phyloP scores from a whole-genome alignment of 2,329 filamentous ascomycete species.

The Penicillium vulpinum region DNA sequence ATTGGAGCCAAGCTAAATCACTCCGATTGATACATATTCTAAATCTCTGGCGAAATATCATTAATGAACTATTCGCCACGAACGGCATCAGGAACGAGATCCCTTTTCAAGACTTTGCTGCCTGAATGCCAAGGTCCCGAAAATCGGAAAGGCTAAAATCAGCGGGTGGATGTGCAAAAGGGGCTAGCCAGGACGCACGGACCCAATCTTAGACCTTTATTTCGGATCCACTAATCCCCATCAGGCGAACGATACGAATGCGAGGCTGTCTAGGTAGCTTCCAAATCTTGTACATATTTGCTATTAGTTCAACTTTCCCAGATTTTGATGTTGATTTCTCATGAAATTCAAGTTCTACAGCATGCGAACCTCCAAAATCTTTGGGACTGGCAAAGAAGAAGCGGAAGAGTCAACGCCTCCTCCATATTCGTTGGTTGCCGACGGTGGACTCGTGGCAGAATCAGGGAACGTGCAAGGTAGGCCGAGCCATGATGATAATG shows the following conservation, averaged over 20 bases:
- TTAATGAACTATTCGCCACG: no score
- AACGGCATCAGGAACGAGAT: no score
- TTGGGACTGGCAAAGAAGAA: neutral
- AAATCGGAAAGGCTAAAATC: neutral
- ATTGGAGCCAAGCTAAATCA: no score
- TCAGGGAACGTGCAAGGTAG: neutral
- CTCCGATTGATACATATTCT: no score
- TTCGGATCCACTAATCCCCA: neutral
- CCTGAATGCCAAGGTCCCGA: neutral
- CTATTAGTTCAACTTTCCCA: neutral
- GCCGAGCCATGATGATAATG: no score
- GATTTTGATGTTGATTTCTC: neutral
- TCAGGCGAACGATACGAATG: neutral
- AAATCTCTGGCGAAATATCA: no score
- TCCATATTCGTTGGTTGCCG: neutral
- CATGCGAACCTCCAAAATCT: neutral
- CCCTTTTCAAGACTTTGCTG: no score
- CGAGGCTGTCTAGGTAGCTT: neutral
- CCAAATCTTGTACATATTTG: neutral
- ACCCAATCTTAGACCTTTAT: neutral
- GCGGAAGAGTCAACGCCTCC: neutral
- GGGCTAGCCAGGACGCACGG: neutral
- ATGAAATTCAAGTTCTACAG: neutral
- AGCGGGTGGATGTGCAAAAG: neutral
- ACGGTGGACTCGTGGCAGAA: neutral